Evolutionary conservation across 225 moss, liverwort and hornwort genomes (phyloP), one percentile per base, ranked within the genome.

Genomic region (Bryoerythrophyllum caledonicum): DNA sequence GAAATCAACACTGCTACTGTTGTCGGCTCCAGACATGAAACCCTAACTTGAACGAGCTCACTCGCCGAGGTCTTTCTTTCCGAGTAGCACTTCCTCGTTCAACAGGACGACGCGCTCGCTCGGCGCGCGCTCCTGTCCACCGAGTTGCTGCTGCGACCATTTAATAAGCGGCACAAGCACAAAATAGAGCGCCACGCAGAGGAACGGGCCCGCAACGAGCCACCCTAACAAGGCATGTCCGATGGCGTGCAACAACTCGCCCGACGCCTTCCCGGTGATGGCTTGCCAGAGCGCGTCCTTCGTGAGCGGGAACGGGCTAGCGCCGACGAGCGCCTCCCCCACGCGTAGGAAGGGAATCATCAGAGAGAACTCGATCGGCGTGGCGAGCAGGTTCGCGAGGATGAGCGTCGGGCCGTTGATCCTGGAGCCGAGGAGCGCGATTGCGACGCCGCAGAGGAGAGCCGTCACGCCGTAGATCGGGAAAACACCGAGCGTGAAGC

Each of bases 401-500:
- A 96, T 81, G 54, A 96, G 75, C 23, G 89, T 92, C 51, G 96
- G 92, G 6, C 90, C 89, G 67, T 96, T 90, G 77, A 93, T 93
- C 59, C 71, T 85, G 9, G 72, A n/a, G 60, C 92, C 86, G 27
- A 96, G 81, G 24, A 90, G 54, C 19, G 79, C 90, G 21, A 92
- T 79, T 12, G 96, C 96, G 54, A 82, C 74, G 67, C 82, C 96
- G 59, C 96, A 96, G 21, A 96, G 78, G 34, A 94, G 86, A 15
- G 90, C 96, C 17, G 96, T 96, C 44, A 96, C 77, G 28, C 96
- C 96, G 72, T 88, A 93, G 38, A 96, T 91, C 17, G 96, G 96
- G 54, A 96, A 96, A 13, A 96, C 79, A 15, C 96, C 96, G 23
- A 96, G 79, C 38, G 96, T 96, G 32, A 92, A 74, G 19, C 96